Base-by-base conservation (phyloP, 176 grass and related monocot species). In the Aegilops speltoides region DNA sequence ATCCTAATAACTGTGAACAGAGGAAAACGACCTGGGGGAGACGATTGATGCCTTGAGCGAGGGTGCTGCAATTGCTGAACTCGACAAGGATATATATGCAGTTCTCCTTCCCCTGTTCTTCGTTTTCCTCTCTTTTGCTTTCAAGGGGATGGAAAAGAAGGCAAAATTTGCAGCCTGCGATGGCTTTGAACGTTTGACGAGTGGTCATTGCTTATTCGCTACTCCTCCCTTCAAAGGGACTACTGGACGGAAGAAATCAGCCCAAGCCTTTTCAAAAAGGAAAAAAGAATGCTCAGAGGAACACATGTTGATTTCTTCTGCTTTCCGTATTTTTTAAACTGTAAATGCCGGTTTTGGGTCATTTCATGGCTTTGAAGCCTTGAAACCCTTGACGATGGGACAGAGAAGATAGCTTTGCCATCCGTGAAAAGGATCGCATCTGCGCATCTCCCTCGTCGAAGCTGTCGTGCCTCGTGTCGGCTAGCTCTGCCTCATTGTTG, bases 381-480 rank as follows among this genome's bases (percentile, higher is more conserved):
- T 50, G 29, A 8, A 40, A 28, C 0, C 59, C 16, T 84, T 67
- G 73, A 62, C 68, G 60, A 63, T 14, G 41, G 76, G 73, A 80
- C 14, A 6, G 7, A 29, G 52, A 11, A 50, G 52, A 70, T 84
- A 52, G 48, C 19, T 63, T 88, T 1, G 63, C 46, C 22, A 16
- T 56, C 31, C 12, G 43, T 25, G 77, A 77, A 40, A 91, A 71
- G 70, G 89, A 82, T 85, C 70, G 77, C 28, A 28, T 28, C 28
- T 28, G 28, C 28, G 77, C 76, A 77, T 84, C 48, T 64, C n/a
- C 23, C 28, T n/a, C 16, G 68, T 62, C 68, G 54, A 77, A 69
- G 59, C 50, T 29, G n/a, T 74, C 34, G 64, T 41, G 65, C 79
- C 38, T 67, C 34, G 34, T 41, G 65, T 86, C 38, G 31, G 76